Conservation (phyloP, 2,329 filamentous ascomycete genomes). For the Fusarium oligoseptatum region DNA sequence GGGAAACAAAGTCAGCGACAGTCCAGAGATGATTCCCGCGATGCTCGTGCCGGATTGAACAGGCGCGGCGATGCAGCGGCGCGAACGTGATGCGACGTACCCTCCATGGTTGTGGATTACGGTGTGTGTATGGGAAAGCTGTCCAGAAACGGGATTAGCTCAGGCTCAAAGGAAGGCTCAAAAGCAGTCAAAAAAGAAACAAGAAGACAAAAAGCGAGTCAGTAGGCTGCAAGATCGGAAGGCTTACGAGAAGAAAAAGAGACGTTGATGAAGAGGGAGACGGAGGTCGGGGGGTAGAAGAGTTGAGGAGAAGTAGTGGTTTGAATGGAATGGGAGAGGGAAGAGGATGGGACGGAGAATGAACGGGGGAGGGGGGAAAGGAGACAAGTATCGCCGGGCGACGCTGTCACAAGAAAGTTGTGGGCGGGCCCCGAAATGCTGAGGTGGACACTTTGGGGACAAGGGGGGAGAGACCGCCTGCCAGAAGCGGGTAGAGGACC, state of each 20-base stretch:
- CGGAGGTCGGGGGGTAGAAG: conserved; percentile 44
- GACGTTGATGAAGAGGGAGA: conserved; percentile 52
- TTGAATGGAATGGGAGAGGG: conserved; percentile 46
- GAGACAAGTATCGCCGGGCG: conserved; percentile 53
- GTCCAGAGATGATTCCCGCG: conserved; percentile 31
- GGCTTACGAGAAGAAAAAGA: conserved; percentile 46
- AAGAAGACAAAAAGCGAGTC: conserved; percentile 34
- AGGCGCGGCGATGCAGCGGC: conserved; percentile 41
- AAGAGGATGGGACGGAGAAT: conserved; percentile 41
- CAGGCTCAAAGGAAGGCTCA: conserved; percentile 39
- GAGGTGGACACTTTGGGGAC: conserved; percentile 47
- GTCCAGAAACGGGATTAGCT: conserved; percentile 50
- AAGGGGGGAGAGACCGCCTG: conserved; percentile 46
- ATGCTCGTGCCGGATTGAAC: conserved; percentile 42
- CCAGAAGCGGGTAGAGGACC: conserved; percentile 37
- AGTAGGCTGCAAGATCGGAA: conserved; percentile 24
- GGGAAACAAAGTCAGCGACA: conserved; percentile 59
- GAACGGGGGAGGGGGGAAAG: conserved; percentile 50
- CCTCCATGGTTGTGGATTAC: conserved; percentile 69
- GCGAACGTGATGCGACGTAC: conserved; percentile 56
- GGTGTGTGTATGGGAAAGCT: conserved; percentile 50
- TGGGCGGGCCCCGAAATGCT: conserved; percentile 52
- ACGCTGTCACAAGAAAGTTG: conserved; percentile 53
- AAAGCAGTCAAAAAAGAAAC: conserved; percentile 38
- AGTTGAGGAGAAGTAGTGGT: conserved; percentile 47